Evolutionary conservation across 2,329 filamentous ascomycete species (phyloP), one percentile per base, ranked within the genome.

Genomic region (Fusarium pseudoanthophilum): DNA sequence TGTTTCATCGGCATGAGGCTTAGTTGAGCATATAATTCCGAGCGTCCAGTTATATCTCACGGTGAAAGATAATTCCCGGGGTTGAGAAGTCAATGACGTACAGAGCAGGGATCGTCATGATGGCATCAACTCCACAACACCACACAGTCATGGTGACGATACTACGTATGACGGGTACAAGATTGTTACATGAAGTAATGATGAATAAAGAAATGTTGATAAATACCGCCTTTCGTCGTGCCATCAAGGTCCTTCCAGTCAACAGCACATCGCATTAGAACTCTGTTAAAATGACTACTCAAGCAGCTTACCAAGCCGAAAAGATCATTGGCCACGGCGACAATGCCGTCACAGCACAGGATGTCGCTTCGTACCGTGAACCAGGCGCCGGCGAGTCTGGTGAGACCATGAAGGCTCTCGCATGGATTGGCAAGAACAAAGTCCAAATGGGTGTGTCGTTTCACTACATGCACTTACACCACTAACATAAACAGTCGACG

Each of bases 391-490:
- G 84, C 9, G 85, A 92, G 65, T 83, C 81, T 7, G 83, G 81
- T 10, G 88, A 91, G 76, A 92, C 83, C 21, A 96, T 97, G 92
- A 92, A 93, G 81, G 95, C 94, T 0, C 83, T 97, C 20, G 89
- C 88, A 5, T 97, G 94, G 94, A 90, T 92, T 82, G 92, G 93
- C 59, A 96, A 95, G 85, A 93, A 95, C 78, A 89, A 85, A 36
- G 93, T 97, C 52, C 83, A 92, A 78, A 85, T 97, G 24, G 84
- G 88, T 90, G 80, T 65, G 82, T 37, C 11, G 11, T 11, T 20
- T 9, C 30, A 34, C 11, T 7, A 30, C 45, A 10, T 16, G 16
- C 21, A 56, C 34, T 32, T 28, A 40, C 28, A 15, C 15, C 30
- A 46, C 58, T 68, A 28, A 64, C 15, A 51, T 4, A 2, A 0